Conservation (phyloP, 2,329 filamentous ascomycete genomes). For the Penicillium brevicompactum region DNA sequence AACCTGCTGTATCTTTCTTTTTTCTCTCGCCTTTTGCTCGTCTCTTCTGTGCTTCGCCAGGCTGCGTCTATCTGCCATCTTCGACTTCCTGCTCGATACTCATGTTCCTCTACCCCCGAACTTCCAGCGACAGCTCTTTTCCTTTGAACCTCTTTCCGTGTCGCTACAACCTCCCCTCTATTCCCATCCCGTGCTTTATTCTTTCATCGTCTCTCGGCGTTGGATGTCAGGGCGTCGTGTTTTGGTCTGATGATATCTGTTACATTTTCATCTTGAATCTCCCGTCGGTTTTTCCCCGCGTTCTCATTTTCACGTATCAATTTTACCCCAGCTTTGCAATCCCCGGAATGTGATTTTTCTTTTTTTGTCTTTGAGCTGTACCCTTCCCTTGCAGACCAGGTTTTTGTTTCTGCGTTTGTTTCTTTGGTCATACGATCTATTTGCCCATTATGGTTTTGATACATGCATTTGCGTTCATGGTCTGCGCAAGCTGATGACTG, state of each 20-base stretch:
- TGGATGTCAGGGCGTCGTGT: conserved; percentile 43
- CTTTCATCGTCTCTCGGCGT: conserved; percentile 40
- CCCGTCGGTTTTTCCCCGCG: conserved; percentile 31
- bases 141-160: conserved; percentile 12
- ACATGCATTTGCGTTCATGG: conserved; percentile 12
- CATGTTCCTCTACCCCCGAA: conserved; percentile 10
- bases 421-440: background rate
- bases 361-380: conserved; percentile 9
- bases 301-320: conserved; percentile 10
- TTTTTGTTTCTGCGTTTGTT: conserved; percentile 3
- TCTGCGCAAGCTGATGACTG: conserved; percentile 13
- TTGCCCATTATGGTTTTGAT: conserved; percentile 1
- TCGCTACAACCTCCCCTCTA: conserved; percentile 11
- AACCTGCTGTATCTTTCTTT: conserved; percentile 1
- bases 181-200: conserved; percentile 27
- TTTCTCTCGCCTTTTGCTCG: conserved; percentile 1
- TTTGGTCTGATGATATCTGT: conserved; percentile 36
- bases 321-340: conserved; percentile 8
- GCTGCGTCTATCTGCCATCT: conserved; percentile 15
- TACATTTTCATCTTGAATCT: conserved; percentile 14
- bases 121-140: conserved; percentile 15
- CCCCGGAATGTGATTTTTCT: conserved; percentile 15
- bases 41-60: conserved; percentile 17
- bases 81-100: conserved; percentile 5
- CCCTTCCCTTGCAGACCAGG: conserved; percentile 11